These are phyloP conservation scores for Artemisia annua DNA, from an alignment of 129 eudicot species.

Conservation along the genomic window DNA sequence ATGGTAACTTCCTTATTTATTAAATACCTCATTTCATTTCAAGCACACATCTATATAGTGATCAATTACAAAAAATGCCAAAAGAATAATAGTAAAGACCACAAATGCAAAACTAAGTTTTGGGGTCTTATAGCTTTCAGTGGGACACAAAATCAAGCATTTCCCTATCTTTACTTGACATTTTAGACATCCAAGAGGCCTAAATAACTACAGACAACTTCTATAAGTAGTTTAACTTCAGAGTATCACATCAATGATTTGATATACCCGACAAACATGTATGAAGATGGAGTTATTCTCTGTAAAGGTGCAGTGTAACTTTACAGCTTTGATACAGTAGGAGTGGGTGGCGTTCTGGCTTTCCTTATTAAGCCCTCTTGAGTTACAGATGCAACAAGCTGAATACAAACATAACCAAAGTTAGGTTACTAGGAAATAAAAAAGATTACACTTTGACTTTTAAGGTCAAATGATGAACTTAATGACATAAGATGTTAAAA, in stretches of 20 bases:
- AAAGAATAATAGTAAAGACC: not conserved
- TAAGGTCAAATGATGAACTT: not conserved
- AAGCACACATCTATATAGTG: too few species aligned
- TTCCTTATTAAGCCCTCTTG: slow-evolving; percentile 90
- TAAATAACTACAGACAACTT: slow-evolving; percentile 4
- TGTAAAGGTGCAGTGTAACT: not conserved
- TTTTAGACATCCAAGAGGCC: slow-evolving; percentile 5
- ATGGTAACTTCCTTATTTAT: too few species aligned
- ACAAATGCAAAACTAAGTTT: not conserved
- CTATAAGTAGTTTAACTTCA: not conserved
- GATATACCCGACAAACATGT: not conserved
- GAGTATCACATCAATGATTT: slow-evolving; percentile 5
- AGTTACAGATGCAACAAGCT: slow-evolving; percentile 81
- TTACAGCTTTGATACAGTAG: slow-evolving; percentile 60
- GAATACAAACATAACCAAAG: slow-evolving; percentile 32
- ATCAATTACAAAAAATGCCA: not conserved
- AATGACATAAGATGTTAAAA: not conserved
- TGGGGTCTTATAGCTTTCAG: not conserved
- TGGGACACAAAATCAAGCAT: not conserved
- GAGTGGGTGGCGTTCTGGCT: slow-evolving; percentile 41
- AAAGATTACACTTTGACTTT: slow-evolving; percentile 4
- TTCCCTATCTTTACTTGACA: not conserved
- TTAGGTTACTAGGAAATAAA: not conserved
- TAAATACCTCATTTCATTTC: too few species aligned
- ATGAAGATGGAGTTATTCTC: not conserved